Base-by-base conservation (phyloP, 495 filamentous ascomycete species). In the Talaromyces ruber region DNA sequence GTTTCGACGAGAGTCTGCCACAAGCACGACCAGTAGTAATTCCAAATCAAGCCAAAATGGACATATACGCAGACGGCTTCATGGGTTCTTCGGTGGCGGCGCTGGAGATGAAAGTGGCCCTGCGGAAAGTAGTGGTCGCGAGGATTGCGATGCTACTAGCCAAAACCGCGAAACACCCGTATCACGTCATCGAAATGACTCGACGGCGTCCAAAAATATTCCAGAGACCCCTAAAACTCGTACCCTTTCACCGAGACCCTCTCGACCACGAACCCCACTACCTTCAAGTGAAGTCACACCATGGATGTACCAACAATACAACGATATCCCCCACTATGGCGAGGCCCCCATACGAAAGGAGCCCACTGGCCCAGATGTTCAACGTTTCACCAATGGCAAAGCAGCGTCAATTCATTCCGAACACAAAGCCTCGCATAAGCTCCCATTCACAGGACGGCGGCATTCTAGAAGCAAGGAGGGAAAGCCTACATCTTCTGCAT, bases 241-340 rank as follows among this genome's bases (percentile, higher is more conserved):
- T 65, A 87, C 86, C 45, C 75, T 79, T n/a, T 90, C 88, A 16
- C 88, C 89, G 6, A 78, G 81, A 26, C 79, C 76, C 45, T 89
- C 90, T 5, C 79, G 91, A 58, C 90, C 93, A 60, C 81, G 88
- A 50, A 93, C 87, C 21, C 90, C 93, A n/a, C 78, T 91, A 45
- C 91, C 92, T 34, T 92, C 93, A 14, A 93, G 89, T 68, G 94
- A 98, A 68, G 91, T 98, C 56, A 93, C 93, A 24, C 94, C 94
- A 12, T 98, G 96, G 84, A 77, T 95, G 51, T 98, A 93, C 73
- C 94, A 98, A 74, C 91, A 94, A 70, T 85, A 82, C 64, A 86
- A 92, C 71, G 88, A 96, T 69, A 88, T 95, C 61, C 82, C 86
- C 22, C 85, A 87, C 59, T 90, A 88, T 70, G 91, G 91, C 25